Evolutionary conservation across 371 early-diverging fungal species (phyloP).

Genomic region (Globomyces sp.): DNA sequence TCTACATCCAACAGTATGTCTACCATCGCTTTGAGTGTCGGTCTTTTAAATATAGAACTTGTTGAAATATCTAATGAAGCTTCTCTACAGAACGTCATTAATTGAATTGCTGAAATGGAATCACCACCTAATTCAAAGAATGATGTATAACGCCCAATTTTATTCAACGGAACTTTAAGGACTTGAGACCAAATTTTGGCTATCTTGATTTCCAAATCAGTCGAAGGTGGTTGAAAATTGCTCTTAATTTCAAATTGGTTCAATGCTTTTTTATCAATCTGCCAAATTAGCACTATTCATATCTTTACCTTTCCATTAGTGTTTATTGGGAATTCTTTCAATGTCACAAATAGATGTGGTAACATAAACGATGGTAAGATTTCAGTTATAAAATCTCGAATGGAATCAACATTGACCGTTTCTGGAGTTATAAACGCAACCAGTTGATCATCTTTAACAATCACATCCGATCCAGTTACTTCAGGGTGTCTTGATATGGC

Average conservation of each 20-base stretch:
- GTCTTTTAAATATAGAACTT: no score
- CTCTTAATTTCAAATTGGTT: slow-evolving; percentile 8
- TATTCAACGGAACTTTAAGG: slow-evolving; percentile 13
- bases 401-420: slow-evolving; percentile 12
- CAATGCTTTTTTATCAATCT: slow-evolving; percentile 18
- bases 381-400: slow-evolving; percentile 10
- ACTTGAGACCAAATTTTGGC: slow-evolving; percentile 20
- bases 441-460: slow-evolving; percentile 21
- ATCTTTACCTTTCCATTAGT: slow-evolving; percentile 35
- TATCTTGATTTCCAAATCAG: slow-evolving; percentile 19
- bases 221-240: slow-evolving; percentile 11
- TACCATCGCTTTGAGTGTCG: not conserved
- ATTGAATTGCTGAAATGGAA: slow-evolving; percentile 24
- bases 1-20: no score
- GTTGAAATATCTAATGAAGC: no score
- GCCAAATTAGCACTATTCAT: not conserved
- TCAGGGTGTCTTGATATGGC: slow-evolving; percentile 1
- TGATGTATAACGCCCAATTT: slow-evolving; percentile 16
- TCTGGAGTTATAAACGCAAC: slow-evolving; percentile 30
- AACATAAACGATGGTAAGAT: slow-evolving; percentile 32
- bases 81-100: not conserved
- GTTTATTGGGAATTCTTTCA: slow-evolving; percentile 18
- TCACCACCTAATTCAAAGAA: slow-evolving; percentile 39
- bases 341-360: slow-evolving; percentile 19
- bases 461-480: slow-evolving; percentile 11